Conservation (phyloP, 768 basidiomycete species). For the Trametes cinnabarina region DNA sequence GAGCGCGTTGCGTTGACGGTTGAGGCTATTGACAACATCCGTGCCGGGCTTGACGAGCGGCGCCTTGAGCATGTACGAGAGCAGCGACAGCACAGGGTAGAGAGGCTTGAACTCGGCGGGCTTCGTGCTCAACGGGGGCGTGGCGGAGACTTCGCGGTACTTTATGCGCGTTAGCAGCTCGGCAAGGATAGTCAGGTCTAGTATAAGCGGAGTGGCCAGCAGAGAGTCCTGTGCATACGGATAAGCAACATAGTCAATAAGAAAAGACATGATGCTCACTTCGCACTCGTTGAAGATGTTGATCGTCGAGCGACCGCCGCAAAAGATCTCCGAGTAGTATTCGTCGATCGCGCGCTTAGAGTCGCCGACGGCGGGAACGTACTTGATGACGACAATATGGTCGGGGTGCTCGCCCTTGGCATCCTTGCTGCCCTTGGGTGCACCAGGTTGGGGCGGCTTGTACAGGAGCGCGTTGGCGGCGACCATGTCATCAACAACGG, state of each 20-base stretch:
- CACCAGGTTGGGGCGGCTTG: constrained; percentile 68
- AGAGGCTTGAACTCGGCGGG: constrained; percentile 70
- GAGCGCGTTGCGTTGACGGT: constrained; percentile 92
- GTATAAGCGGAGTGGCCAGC: constrained; percentile 91
- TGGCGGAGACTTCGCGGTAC: constrained; percentile 60
- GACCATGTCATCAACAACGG: constrained; percentile 98
- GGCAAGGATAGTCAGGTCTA: constrained; percentile 89
- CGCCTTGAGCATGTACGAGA: constrained; percentile 97
- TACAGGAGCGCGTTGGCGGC: constrained; percentile 84
- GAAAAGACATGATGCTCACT: too few relatives aligned
- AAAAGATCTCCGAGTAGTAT: constrained; percentile 98
- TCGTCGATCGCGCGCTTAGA: constrained; percentile 99
- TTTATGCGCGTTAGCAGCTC: constrained; percentile 92
- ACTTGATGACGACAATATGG: constrained; percentile 96
- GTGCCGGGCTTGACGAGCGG: constrained; percentile 95
- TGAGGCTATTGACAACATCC: constrained; percentile 92
- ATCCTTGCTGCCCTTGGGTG: constrained; percentile 47
- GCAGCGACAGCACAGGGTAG: constrained; percentile 87
- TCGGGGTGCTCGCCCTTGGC: constrained; percentile 96
- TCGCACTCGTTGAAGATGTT: constrained; percentile 99
- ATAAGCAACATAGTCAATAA: not conserved
- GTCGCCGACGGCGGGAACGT: constrained; percentile 94
- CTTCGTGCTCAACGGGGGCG: constrained; percentile 24
- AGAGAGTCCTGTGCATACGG: constrained; percentile 71
- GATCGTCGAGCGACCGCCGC: constrained; percentile 91